Conservation (phyloP, 2,329 filamentous ascomycete species). For the Ophiognomonia clavigignenti-juglandacearum region DNA sequence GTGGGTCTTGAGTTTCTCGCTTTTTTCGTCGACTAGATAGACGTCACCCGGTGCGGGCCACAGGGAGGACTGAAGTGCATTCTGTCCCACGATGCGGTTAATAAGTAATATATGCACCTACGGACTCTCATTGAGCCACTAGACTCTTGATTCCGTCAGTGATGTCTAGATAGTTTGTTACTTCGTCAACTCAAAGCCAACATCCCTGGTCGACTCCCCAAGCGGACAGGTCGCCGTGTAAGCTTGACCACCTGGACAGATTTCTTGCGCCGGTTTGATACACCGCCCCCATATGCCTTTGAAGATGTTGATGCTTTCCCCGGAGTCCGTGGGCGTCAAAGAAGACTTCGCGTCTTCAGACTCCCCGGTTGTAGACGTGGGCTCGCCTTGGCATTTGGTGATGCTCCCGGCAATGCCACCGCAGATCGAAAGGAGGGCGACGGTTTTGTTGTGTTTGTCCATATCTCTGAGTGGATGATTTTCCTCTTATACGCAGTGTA, state of each 20-base stretch:
- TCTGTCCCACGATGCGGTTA: too few species aligned
- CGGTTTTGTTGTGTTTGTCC: constrained; percentile 50
- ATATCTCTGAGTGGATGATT: constrained; percentile 23
- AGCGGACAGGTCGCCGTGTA: constrained; percentile 38
- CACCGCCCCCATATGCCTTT: constrained; percentile 52
- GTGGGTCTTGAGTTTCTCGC: too few species aligned
- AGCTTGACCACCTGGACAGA: constrained; percentile 46
- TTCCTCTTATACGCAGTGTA: too few species aligned
- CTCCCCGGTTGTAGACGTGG: constrained; percentile 37
- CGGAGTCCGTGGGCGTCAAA: constrained; percentile 35
- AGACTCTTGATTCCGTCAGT: too few species aligned
- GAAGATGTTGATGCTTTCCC: constrained; percentile 46
- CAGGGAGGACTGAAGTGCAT: too few species aligned
- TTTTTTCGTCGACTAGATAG: too few species aligned
- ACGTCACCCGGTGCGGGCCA: too few species aligned
- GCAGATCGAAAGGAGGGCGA: constrained; percentile 56
- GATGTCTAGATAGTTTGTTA: too few species aligned
- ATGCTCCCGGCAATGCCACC: constrained; percentile 45
- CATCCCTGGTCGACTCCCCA: constrained; percentile 40
- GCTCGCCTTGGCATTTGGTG: constrained; percentile 39
- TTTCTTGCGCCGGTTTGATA: constrained; percentile 45
- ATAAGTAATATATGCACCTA: too few species aligned
- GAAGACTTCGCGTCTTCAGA: constrained; percentile 44
- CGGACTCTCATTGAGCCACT: too few species aligned
- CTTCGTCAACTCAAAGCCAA: constrained; percentile 35